Evolutionary conservation across 139 green algal genomes (phyloP).

Genomic region (Mesotaenium endlicherianum): DNA sequence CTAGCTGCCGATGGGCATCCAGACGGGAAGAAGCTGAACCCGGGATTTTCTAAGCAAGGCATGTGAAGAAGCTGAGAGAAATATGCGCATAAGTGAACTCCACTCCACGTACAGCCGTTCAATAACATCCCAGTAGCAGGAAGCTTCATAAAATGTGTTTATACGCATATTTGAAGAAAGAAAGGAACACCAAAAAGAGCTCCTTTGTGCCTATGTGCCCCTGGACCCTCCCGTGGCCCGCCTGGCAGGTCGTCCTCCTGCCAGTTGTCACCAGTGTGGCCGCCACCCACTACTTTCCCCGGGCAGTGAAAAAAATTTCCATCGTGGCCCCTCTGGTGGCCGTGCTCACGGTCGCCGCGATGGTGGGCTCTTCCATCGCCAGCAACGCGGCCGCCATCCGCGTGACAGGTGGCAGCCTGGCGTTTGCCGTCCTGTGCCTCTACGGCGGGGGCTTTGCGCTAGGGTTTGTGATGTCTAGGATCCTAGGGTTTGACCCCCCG

Average conservation of each 20-base stretch:
- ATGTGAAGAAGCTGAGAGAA: no score
- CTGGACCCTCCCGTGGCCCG: no score
- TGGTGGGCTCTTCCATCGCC: conserved; percentile 44
- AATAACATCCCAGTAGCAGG: no score
- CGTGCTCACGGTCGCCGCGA: conserved; percentile 57
- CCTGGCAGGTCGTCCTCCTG: conserved; percentile 66
- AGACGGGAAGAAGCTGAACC: no score
- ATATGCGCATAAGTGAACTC: no score
- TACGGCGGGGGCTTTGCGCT: conserved; percentile 65
- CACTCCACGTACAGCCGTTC: no score
- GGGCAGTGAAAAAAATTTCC: background rate
- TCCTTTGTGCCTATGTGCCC: no score
- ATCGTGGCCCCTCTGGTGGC: conserved; percentile 61
- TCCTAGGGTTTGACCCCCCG: conserved; percentile 64
- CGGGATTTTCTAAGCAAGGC: no score
- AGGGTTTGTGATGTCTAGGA: conserved; percentile 66
- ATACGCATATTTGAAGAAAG: no score
- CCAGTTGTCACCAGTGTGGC: conserved; percentile 66
- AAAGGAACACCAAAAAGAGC: no score
- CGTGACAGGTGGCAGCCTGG: conserved; percentile 52
- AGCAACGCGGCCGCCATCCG: conserved; percentile 1
- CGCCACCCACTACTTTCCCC: conserved; percentile 56
- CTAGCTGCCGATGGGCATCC: no score
- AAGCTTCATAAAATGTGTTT: no score
- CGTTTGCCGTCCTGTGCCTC: conserved; percentile 35